Evolutionary conservation across 163 green algal species (phyloP).

Genomic region (Prototheca cutis): DNA sequence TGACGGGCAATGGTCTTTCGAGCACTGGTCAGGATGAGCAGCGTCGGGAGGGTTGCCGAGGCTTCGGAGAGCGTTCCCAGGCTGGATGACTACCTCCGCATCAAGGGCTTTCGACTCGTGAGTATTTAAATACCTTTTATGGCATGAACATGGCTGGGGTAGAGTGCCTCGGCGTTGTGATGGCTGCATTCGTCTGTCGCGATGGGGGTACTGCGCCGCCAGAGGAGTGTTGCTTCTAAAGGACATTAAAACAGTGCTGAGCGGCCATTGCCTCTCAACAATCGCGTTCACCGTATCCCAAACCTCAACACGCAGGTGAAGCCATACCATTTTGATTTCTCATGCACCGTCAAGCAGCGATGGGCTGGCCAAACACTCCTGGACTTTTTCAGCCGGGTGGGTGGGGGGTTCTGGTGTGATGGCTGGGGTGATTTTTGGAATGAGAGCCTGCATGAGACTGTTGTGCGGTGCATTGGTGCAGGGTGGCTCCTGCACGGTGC

Average conservation of each 20-base stretch:
- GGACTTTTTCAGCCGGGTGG: constrained; percentile 50
- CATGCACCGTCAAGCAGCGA: constrained; percentile 58
- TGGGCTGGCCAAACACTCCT: constrained; percentile 55
- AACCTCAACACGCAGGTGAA: constrained; percentile 38
- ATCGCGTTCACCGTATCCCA: background rate
- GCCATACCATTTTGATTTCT: constrained; percentile 83
- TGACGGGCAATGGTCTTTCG: background rate
- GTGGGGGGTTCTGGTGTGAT: too few relatives aligned
- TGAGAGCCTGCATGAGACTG: too few relatives aligned
- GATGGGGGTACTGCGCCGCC: background rate
- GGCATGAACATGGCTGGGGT: background rate
- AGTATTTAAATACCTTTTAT: constrained; percentile 2
- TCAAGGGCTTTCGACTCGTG: constrained; percentile 37
- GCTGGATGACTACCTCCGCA: constrained; percentile 37
- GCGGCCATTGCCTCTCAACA: background rate
- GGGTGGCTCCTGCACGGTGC: background rate
- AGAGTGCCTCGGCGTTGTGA: too few relatives aligned
- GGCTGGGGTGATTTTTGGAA: background rate
- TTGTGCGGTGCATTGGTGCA: background rate
- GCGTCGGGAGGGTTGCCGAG: constrained; percentile 6
- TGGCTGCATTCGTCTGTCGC: background rate
- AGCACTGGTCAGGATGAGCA: background rate
- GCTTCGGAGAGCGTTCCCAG: constrained; percentile 11
- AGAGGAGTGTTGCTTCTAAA: background rate
- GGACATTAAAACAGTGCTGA: too few relatives aligned